Evolutionary conservation across 2,329 filamentous ascomycete genomes (phyloP), one percentile per base, ranked within the genome.

Genomic region (Pochonia chlamydosporia): DNA sequence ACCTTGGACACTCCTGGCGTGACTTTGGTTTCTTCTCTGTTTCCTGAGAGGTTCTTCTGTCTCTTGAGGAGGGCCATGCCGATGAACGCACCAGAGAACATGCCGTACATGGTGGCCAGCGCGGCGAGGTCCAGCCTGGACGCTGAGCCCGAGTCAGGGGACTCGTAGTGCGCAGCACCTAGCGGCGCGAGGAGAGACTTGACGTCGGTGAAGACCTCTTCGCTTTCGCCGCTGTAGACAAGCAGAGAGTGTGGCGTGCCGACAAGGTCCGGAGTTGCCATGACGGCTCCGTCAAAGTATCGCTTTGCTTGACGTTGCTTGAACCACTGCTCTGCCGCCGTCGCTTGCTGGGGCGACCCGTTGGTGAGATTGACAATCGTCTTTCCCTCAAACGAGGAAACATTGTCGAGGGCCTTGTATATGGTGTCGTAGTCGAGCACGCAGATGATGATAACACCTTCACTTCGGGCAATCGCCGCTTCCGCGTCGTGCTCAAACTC

Each of bases 221-320:
- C 47, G 18, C 20, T 49, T 44, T 55, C 56, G 39, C 56, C 60
- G 44, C 55, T 57, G 33, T 54, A 47, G 20, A 57, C 26, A 31
- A 61, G 48, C 14, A 56, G 52, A 25, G 52, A 40, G 9, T 56
- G 50, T 2, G 53, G 51, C 10, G 49, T 55, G 35, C 58, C 59
- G 11, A 62, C 52, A 31, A 62, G 49, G 39, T 58, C 51, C 25
- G 59, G 59, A 3, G 58, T 58, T 3, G 59, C 58, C 57, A 62
- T 60, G 46, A 62, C 53, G 28, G 54, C 59, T 37, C 61, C 60
- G 52, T 63, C 61, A 25, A 59, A 54, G 47, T 60, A 62, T 20
- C 28, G 28, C 1, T 54, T 4, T 53, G 53, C 23, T 48, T 28
- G 26, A 13, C 26, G 43, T 11, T 28, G 18, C 26, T 49, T 51